Percentiles rank a stretch among this genome's conserved stretches.
These are phyloP conservation scores for Coniochaeta sp. DNA, from an alignment of 2,329 filamentous ascomycete genomes.

Conservation along the genomic window DNA sequence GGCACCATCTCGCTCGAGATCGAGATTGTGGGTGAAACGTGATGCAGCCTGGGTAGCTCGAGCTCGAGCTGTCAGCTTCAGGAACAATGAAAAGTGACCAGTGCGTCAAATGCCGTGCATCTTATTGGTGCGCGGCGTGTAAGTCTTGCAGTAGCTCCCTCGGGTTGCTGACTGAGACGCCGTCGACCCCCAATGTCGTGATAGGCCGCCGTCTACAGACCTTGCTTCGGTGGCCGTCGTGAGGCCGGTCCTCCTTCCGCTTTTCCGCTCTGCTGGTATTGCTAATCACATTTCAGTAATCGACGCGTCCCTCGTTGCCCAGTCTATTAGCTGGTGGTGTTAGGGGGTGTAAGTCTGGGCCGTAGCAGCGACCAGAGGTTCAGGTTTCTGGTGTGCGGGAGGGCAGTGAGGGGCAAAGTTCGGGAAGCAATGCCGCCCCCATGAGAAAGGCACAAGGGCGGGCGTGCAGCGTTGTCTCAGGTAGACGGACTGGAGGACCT, in stretches of 20 bases:
- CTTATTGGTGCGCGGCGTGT: background rate
- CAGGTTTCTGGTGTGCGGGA: no score
- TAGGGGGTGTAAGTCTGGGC: no score
- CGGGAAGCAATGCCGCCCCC: background rate
- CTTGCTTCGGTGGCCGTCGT: background rate
- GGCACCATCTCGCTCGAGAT: background rate
- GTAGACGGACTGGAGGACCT: background rate
- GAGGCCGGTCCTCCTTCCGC: background rate
- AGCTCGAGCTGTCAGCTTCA: background rate
- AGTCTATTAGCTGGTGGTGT: no score
- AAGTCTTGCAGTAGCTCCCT: background rate
- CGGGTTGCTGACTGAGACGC: conserved; percentile 4
- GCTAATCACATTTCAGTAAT: background rate
- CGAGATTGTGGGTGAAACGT: background rate
- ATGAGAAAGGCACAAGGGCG: no score
- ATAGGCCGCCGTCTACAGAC: background rate
- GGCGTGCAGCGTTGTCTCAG: background rate
- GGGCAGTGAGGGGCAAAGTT: no score
- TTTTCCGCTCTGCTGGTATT: background rate
- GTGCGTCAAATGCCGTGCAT: background rate
- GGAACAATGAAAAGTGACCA: background rate
- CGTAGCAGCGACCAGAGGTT: no score
- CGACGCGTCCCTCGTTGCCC: no score
- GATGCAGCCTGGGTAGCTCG: background rate
- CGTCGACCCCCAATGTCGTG: background rate